Base-by-base conservation (phyloP, 352 stramenopile species). In the Hyaloperonospora brassicae region DNA sequence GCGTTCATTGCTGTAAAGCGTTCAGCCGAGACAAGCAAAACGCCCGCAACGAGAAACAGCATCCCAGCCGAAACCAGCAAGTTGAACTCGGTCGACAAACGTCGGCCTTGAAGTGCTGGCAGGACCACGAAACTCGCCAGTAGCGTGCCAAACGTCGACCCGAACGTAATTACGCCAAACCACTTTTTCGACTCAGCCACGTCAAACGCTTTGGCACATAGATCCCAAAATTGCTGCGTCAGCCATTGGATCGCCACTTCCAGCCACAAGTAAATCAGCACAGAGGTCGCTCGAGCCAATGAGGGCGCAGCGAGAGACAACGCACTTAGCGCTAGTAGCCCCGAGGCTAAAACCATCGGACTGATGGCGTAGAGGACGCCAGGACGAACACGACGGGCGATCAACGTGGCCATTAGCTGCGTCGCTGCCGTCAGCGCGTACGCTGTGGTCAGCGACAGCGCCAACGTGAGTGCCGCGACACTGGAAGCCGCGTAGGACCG, bases 111-210 rank as follows among this genome's bases (percentile, higher is more conserved):
- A 4, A 91, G 22, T 2, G 59, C 41, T 0, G 83, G 83, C 1
- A 93, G 58, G 21, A 93, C 64, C 24, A 83, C 52, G 36, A 93
- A 82, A 63, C 79, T 91, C 30, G 83, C 77, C 41, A 86, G 47
- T 23, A 93, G 57, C 43, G 75, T 93, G 41, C 83, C 83, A 50
- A 86, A 77, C 2, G 83, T 93, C 21, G 83, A 79, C 8, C 83
- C 83, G 46, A 93, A 93, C 0, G 83, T 91, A 44, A 93, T 93
- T 41, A 89, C 76, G 22, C 83, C 83, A 61, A 93, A 93, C 57
- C 84, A 90, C 51, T 87, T 87, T 45, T 93, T 93, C 6, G 80
- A 87, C 57, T 91, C 65, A 10, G 77, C 70, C 22, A 93, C 80
- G 46, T 87, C 78, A 52, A 93, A 93, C 0, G 70, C 72, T 49